phyloP scores from a whole-genome alignment of 495 filamentous ascomycete genomes.

The Xylaria telfairii region DNA sequence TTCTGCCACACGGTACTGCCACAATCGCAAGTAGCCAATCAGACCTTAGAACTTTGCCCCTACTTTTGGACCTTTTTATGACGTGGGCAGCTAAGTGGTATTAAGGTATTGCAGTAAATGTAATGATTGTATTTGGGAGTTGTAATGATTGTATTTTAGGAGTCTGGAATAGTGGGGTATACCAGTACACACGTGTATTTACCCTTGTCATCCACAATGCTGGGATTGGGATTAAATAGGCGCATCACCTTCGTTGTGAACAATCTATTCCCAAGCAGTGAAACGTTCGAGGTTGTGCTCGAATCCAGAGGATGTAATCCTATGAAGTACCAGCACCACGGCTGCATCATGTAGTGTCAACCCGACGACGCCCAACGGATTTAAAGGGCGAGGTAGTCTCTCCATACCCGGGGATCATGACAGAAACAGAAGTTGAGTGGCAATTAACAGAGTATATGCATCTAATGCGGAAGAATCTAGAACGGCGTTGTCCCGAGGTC shows the following conservation, averaged over 20 bases:
- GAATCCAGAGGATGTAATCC: neutral
- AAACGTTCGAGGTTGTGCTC: neutral
- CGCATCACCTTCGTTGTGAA: neutral
- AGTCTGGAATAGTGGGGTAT: too few species aligned
- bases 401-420: neutral
- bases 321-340: neutral
- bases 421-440: neutral
- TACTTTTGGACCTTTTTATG: too few species aligned
- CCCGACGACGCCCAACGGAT: neutral
- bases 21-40: too few species aligned
- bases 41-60: too few species aligned
- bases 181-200: too few species aligned
- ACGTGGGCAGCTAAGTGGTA: too few species aligned
- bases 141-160: too few species aligned
- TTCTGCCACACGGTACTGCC: too few species aligned
- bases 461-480: constrained; percentile 3
- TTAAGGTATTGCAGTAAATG: too few species aligned
- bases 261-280: neutral
- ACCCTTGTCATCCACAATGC: neutral
- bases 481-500: neutral
- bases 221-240: neutral
- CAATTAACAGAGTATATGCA: constrained; percentile 17
- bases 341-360: neutral
- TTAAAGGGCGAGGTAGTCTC: neutral
- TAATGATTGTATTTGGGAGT: too few species aligned